phyloP scores from a whole-genome alignment of 179 eudicot genomes.

The Beta macrorhiza region DNA sequence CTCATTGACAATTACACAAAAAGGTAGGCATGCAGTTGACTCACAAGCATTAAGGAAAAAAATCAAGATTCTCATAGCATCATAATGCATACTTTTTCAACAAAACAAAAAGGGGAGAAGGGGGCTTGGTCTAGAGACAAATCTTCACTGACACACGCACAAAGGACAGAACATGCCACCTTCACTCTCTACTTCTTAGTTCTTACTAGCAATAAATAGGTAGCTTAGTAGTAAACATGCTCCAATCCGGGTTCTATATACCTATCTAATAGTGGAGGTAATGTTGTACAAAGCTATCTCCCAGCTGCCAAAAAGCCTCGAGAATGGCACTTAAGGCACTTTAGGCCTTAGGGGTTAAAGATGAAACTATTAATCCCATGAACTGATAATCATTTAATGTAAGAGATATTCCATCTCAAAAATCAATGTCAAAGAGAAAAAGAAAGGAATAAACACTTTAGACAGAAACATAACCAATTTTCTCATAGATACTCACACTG shows the following conservation, averaged over 20 bases:
- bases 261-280: not conserved
- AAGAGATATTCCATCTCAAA: not conserved
- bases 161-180: not conserved
- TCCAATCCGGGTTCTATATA: not conserved
- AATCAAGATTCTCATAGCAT: not conserved
- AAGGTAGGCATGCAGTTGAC: not conserved
- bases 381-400: not conserved
- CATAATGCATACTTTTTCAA: not conserved
- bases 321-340: not conserved
- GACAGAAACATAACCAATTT: not conserved
- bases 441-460: not conserved
- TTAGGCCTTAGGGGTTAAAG: not conserved
- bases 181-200: not conserved
- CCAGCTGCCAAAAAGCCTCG: not conserved
- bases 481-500: not conserved
- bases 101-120: not conserved
- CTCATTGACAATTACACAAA: constrained; percentile 16
- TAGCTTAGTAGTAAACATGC: not conserved
- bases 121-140: too few species aligned
- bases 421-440: not conserved
- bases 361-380: not conserved
- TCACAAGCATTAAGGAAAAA: not conserved
- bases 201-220: not conserved
- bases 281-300: not conserved
- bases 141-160: too few species aligned